Base-by-base conservation (phyloP, 2,329 filamentous ascomycete genomes). In the Trichocomaceae sp. region DNA sequence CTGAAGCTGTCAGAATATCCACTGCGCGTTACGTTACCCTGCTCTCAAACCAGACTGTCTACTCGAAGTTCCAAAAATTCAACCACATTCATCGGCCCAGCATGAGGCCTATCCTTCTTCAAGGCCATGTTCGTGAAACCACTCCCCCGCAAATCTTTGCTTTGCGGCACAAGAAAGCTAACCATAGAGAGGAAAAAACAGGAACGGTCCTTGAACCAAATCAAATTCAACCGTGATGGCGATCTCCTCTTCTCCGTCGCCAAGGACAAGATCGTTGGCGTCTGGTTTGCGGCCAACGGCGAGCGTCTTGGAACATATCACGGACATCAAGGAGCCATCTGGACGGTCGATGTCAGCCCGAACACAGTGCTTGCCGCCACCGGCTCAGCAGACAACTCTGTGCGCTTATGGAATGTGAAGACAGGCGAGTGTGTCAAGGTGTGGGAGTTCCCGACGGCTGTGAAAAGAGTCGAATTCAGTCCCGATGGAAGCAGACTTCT, bases 401-500 rank as follows among this genome's bases (percentile, higher is more conserved):
- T 99, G 75, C 85, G 91, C 69, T 82, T 99, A 67, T 99, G 93
- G 93, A 90, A 99, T 71, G 82, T 96, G 72, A 88, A 90, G 82
- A 88, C 87, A 15, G 93, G 93, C 71, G 89, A 88, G 72, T 86
- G 88, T 71, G 82, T 99, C 68, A 96, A 97, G 85, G 88, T 87
- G 55, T 99, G 93, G 93, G 91, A 99, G 64, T 96, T 96, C 77
- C 85, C 88, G 58, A 97, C 93, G 45, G 90, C 91, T 61, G 90
- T 99, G 74, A 97, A 99, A 84, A 85, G 93, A 66, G 91, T 96
- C 72, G 92, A 96, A 77, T 99, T 99, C 80, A 91, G 85, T 71
- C 87, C 95, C 68, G 93, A 99, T 75, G 93, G 92, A 67, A 87
- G 83, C 68, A 84, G 88, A 77, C 80, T 99, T 66, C 79, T 99